These are phyloP conservation scores for Laetiporus sulphureus DNA, from an alignment of 1,284 basidiomycete genomes.

Conservation along the genomic window DNA sequence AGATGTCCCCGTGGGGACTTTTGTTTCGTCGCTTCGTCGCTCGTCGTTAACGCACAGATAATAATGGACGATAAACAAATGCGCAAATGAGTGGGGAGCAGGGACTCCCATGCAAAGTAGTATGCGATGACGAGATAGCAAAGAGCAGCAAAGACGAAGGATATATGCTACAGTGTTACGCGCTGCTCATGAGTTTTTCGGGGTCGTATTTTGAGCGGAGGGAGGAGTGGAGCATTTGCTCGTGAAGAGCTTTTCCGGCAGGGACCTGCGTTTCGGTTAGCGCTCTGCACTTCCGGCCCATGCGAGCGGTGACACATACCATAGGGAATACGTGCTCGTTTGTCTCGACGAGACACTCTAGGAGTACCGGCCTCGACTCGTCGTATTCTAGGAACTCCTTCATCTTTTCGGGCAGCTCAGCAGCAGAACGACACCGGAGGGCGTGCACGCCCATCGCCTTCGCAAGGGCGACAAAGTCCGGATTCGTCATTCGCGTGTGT, in stretches of 20 bases:
- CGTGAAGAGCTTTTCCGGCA: conserved; percentile 88
- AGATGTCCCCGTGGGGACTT: conserved; percentile 3
- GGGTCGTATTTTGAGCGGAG: conserved; percentile 22
- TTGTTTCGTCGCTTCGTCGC: conserved; percentile 5
- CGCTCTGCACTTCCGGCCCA: neutral
- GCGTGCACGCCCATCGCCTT: conserved; percentile 90
- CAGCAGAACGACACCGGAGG: conserved; percentile 64
- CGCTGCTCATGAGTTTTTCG: conserved; percentile 14
- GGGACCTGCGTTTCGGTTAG: conserved; percentile 49
- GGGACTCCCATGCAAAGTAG: no score
- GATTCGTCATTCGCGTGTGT: conserved; percentile 92
- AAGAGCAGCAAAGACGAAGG: no score
- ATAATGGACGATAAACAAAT: neutral
- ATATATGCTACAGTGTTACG: no score
- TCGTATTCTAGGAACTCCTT: conserved; percentile 98
- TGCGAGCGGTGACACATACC: conserved; percentile 37
- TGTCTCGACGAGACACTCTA: conserved; percentile 86
- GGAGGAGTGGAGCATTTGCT: conserved; percentile 63
- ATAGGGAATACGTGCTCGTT: conserved; percentile 96
- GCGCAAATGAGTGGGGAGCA: neutral
- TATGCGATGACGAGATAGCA: no score
- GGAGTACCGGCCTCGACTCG: conserved; percentile 76
- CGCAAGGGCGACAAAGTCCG: conserved; percentile 88
- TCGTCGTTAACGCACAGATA: conserved; percentile 1
- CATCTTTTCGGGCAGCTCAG: conserved; percentile 91